Percentiles rank a stretch among this genome's conserved stretches.
phyloP scores from a whole-genome alignment of 2,329 filamentous ascomycete genomes.

The Neocatenulostroma microsporum region DNA sequence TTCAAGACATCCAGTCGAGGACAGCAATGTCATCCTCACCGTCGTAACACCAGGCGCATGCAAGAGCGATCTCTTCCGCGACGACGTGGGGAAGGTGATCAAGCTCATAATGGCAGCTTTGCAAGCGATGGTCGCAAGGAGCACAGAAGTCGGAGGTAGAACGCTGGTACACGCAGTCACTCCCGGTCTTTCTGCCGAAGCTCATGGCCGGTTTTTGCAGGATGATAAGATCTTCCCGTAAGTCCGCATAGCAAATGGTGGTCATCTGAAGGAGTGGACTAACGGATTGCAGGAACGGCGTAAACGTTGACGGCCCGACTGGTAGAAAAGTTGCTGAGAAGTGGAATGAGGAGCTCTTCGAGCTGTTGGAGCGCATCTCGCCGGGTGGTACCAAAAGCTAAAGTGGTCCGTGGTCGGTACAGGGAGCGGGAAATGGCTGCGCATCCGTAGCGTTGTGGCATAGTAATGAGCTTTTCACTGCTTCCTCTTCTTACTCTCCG shows the following conservation, averaged over 20 bases:
- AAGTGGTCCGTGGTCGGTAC: too few species aligned
- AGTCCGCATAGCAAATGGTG: too few species aligned
- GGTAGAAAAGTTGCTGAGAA: conserved; percentile 24
- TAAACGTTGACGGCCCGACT: conserved; percentile 23
- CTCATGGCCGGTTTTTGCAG: conserved; percentile 33
- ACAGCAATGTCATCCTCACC: conserved; percentile 28
- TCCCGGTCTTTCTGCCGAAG: conserved; percentile 21
- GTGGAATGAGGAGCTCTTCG: conserved; percentile 30
- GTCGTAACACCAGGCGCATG: conserved; percentile 30
- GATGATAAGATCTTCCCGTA: conserved; percentile 22
- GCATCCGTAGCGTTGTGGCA: too few species aligned
- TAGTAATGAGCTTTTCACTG: conserved; percentile 3
- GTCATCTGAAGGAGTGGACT: too few species aligned
- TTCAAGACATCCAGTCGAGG: conserved; percentile 8
- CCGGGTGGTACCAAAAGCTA: conserved; percentile 1
- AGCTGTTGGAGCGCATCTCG: conserved; percentile 23
- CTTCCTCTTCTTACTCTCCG: conserved; percentile 51
- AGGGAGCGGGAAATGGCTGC: too few species aligned
- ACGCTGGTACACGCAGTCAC: conserved; percentile 29
- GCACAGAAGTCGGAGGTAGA: conserved; percentile 30
- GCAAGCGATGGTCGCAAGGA: conserved; percentile 13
- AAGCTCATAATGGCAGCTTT: conserved; percentile 6
- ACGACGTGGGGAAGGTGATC: neutral
- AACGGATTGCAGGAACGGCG: conserved; percentile 4
- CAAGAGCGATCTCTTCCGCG: conserved; percentile 2